Conservation (phyloP, 1,284 basidiomycete genomes). For the Rhodotorula sp. region DNA sequence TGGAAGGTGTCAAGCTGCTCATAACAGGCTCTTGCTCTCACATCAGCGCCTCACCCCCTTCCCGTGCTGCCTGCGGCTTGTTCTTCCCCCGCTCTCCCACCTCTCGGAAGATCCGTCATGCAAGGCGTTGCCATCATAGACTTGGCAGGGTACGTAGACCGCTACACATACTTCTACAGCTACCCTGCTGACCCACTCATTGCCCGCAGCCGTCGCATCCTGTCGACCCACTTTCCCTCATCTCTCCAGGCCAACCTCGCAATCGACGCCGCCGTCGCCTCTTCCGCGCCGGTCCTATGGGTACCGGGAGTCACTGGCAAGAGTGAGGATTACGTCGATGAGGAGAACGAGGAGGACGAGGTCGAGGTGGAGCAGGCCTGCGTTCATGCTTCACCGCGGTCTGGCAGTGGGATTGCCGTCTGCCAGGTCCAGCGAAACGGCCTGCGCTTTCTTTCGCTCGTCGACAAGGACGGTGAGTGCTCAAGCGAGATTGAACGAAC, state of each 20-base stretch:
- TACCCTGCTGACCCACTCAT: background rate
- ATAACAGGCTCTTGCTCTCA: too few species aligned
- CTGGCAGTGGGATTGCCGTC: conserved; percentile 17
- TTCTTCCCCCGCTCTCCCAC: too few species aligned
- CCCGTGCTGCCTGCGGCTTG: too few species aligned
- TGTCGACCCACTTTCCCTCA: conserved; percentile 33
- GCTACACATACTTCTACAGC: accelerated
- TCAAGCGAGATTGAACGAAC: too few species aligned
- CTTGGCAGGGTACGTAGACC: background rate
- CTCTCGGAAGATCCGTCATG: background rate
- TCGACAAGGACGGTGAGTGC: conserved; percentile 22
- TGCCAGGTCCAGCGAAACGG: conserved; percentile 24
- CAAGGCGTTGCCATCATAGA: conserved; percentile 20
- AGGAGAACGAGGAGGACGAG: conserved; percentile 5
- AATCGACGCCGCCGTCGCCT: conserved; percentile 30
- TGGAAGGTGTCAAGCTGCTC: too few species aligned
- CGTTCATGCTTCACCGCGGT: background rate
- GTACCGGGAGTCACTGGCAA: background rate
- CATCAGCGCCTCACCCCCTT: too few species aligned
- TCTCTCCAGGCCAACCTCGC: conserved; percentile 28
- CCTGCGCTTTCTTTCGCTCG: conserved; percentile 31
- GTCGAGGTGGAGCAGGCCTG: background rate
- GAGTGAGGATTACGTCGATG: background rate
- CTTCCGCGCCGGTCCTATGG: conserved; percentile 13
- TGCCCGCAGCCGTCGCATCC: conserved; percentile 26